Evolutionary conservation across 257 asterid genomes (phyloP), one percentile per base, ranked within the genome.

Genomic region (Solanum infundibuliforme): DNA sequence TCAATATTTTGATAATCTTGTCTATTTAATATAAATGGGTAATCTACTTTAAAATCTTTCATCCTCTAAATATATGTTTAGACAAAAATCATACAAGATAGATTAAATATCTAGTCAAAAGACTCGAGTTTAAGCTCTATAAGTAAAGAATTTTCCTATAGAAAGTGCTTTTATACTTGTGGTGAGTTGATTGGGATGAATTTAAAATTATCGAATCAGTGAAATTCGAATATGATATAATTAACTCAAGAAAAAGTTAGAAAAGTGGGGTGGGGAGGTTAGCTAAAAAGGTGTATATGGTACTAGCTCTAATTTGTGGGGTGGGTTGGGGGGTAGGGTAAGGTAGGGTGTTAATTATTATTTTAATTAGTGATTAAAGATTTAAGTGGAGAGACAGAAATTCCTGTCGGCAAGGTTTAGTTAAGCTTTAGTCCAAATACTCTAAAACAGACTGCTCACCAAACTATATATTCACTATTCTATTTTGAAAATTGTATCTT

Each of bases 351-450:
- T 35, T 74, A 74, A 35, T 74, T 35, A 35, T 2, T 9, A 9
- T 20, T 36, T 21, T 36, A 74, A 74, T 74, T 21, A 36, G 52
- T 36, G 32, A 74, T 74, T 36, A 74, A 74, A 74, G 31, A 74
- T 21, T 74, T 74, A 74, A 92, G 95, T 93, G 96, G 95, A 88
- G 88, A 87, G 95, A 94, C 98, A 94, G 77, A 94, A 91, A 91
- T 92, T 90, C 93, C 87, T 95, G 98, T 96, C 98, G 98, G 98
- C 95, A 94, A 65, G 89, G 89, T 87, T 91, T 89, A 75, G 90
- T 93, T 87, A 90, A 90, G 87, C 86, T 32, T 77, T 85, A 71
- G 87, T 86, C 84, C 88, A 89, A 86, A 72, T 32, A 66, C 79
- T 71, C 41, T 75, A 90, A 91, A 89, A 90, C 88, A 93, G 98